These are phyloP conservation scores for Mycena olivaceomarginata DNA, from an alignment of 768 basidiomycete genomes.

Conservation along the genomic window DNA sequence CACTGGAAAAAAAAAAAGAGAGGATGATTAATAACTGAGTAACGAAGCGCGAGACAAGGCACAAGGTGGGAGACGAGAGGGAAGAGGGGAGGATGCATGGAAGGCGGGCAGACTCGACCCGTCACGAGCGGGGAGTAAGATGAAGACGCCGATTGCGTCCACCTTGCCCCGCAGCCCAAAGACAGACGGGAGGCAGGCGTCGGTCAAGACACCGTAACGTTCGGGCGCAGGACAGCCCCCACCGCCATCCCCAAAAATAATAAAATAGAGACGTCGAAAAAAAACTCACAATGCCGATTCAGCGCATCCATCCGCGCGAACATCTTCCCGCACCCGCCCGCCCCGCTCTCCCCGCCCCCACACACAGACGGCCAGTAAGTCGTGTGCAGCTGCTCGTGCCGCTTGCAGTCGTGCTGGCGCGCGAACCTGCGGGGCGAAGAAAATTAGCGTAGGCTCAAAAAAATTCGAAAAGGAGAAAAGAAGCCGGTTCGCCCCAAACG, in stretches of 20 bases:
- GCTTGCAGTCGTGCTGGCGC: slow-evolving; percentile 96
- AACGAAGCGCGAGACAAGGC: too few species aligned
- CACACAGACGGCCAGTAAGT: slow-evolving; percentile 95
- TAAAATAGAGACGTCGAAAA: slow-evolving; percentile 45
- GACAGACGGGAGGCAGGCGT: too few species aligned
- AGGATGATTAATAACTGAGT: neutral
- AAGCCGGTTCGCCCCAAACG: too few species aligned
- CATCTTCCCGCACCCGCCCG: slow-evolving; percentile 91
- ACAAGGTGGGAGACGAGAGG: too few species aligned
- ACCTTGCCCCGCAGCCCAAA: too few species aligned
- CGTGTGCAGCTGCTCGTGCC: slow-evolving; percentile 95
- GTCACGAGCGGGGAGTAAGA: too few species aligned
- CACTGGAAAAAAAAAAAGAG: slow-evolving; percentile 61
- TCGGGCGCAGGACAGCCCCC: too few species aligned
- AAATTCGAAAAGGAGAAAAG: too few species aligned
- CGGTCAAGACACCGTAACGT: too few species aligned
- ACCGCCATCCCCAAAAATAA: neutral
- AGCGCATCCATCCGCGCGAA: slow-evolving; percentile 97
- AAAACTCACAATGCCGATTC: slow-evolving; percentile 88
- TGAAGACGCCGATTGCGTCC: slow-evolving; percentile 49
- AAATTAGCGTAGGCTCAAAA: too few species aligned
- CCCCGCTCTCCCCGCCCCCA: neutral
- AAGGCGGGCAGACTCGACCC: too few species aligned
- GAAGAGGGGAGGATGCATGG: too few species aligned
- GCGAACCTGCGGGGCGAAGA: slow-evolving; percentile 74